Conservation (phyloP, 1,284 basidiomycete genomes). For the Cutaneotrichosporon cutaneum region DNA sequence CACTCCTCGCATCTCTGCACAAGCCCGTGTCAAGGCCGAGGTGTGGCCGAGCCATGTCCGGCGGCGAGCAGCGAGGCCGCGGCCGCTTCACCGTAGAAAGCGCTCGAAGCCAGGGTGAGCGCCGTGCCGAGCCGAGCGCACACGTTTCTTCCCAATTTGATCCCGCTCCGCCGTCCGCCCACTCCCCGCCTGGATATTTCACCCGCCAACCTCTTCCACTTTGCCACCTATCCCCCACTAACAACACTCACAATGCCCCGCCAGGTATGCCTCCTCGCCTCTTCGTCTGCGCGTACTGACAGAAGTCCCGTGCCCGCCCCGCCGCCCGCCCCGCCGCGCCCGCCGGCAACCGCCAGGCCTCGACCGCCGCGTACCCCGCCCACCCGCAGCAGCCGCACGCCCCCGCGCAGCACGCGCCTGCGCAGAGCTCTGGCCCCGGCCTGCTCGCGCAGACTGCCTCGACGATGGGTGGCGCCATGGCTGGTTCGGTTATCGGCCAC, state of each 20-base stretch:
- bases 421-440: conserved; percentile 37
- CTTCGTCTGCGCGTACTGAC: conserved; percentile 8
- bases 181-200: conserved; percentile 9
- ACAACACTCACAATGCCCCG: conserved; percentile 34
- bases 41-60: neutral
- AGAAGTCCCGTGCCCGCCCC: conserved; percentile 43
- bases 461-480: conserved; percentile 59
- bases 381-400: conserved; percentile 12
- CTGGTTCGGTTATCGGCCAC: conserved; percentile 58
- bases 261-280: conserved; percentile 29
- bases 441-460: conserved; percentile 56
- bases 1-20: neutral
- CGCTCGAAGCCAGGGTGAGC: neutral
- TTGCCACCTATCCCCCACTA: conserved; percentile 20
- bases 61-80: neutral
- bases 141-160: neutral
- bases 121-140: neutral
- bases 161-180: neutral
- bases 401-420: conserved; percentile 23
- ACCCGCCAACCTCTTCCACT: neutral
- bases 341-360: conserved; percentile 32
- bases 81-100: neutral
- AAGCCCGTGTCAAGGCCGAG: neutral
- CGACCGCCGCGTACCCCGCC: conserved; percentile 41
- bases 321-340: conserved; percentile 36